Evolutionary conservation across 2,329 filamentous ascomycete species (phyloP), one percentile per base, ranked within the genome.

Genomic region (Aspergillus japonicus): DNA sequence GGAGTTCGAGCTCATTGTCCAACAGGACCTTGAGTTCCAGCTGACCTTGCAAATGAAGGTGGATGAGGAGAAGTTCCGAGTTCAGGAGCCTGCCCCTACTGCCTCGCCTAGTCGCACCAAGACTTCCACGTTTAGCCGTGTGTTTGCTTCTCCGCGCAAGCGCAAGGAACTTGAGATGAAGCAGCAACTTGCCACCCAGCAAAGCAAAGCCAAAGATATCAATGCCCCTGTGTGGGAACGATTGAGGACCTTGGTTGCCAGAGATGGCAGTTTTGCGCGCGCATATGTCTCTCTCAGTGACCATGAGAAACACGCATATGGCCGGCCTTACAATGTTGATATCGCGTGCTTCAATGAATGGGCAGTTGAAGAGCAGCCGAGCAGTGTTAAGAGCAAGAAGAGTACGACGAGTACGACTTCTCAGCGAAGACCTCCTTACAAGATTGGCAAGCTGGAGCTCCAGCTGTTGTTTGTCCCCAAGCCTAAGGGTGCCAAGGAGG

Each of bases 331-430:
- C 70, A 88, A 88, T 62, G 91, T 93, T 16, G 93, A 98, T 68
- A 87, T 98, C 58, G 90, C 92, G 19, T 96, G 92, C 77, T 99
- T 98, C 84, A 99, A 99, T 71, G 95, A 99, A 79, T 99, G 95
- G 95, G 95, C 95, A 0, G 88, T 90, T 3, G 95, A 99, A 73
- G 91, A 95, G 67, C 83, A 82, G 62, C 86, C 89, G 5, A 96
- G 88, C 70, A 97, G 92, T 75, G 89, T 96, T 63, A 96, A 96
- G 84, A 97, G 91, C 82, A 98, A 98, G 85, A 90, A 90, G 64
- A 85, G 87, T 47, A 87, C 85, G 64, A 72, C 73, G 2, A 84
- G 83, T 24, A 82, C 86, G 16, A 66, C 68, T 8, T 70, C 72
- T 0, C 89, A 95, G 60, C 87, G 85, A 33, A 81, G 90, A 55